Conservation (phyloP, 495 filamentous ascomycete species). For the Annulohypoxylon stygium region DNA sequence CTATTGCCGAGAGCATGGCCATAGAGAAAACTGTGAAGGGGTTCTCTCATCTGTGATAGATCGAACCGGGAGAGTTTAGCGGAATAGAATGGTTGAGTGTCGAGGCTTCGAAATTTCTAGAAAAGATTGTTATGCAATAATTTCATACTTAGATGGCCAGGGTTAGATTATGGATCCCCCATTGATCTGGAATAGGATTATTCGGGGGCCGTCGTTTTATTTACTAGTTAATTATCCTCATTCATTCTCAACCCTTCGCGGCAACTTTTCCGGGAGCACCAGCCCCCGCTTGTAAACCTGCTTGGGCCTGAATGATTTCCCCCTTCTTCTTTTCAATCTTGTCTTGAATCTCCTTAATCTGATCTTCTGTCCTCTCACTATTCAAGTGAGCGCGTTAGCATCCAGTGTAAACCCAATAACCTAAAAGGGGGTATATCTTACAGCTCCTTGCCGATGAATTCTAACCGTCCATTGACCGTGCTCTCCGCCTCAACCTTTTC, state of each 20-base stretch:
- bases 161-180: neutral
- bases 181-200: neutral
- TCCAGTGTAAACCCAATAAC: neutral
- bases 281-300: conserved; percentile 55
- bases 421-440: conserved; percentile 56
- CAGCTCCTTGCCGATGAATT: conserved; percentile 97
- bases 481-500: conserved; percentile 87
- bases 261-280: conserved; percentile 45
- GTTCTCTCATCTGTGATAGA: no score
- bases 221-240: neutral
- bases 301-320: conserved; percentile 64
- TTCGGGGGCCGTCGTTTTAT: neutral
- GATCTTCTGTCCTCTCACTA: conserved; percentile 84
- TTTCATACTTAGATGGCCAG: neutral
- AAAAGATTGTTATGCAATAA: neutral
- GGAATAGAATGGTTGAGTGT: no score
- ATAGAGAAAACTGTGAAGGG: no score
- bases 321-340: conserved; percentile 83
- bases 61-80: no score
- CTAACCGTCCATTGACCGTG: conserved; percentile 89
- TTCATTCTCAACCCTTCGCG: conserved; percentile 33
- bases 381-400: conserved; percentile 29
- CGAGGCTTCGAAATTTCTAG: neutral
- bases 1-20: no score
- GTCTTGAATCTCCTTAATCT: conserved; percentile 82